A percentile compares a stretch with the other conserved stretches of the same genome.
These are phyloP conservation scores for Coccinonectria pachysandricola DNA, from an alignment of 2,329 filamentous ascomycete species.

Conservation along the genomic window DNA sequence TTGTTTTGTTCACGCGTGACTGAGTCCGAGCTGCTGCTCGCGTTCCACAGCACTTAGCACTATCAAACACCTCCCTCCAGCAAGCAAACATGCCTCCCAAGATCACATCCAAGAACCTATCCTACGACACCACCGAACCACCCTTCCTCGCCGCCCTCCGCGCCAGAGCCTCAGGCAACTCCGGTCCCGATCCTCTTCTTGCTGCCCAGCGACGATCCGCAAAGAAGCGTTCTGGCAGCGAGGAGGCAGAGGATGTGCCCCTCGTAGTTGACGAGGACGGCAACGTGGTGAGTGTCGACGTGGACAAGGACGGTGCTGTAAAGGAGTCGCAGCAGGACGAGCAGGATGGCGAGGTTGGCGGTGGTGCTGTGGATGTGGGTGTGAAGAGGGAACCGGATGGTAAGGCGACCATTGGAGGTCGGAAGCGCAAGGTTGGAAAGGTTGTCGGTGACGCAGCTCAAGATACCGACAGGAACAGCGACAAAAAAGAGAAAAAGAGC, in stretches of 20 bases:
- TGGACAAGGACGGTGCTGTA: conserved; percentile 34
- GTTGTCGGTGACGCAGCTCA: conserved; percentile 25
- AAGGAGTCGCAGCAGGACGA: conserved; percentile 19
- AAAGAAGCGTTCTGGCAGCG: conserved; percentile 49
- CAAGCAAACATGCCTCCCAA: conserved; percentile 38
- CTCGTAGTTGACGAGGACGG: conserved; percentile 64
- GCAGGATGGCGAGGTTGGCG: conserved; percentile 14
- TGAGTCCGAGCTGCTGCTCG: too few species aligned
- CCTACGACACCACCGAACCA: conserved; percentile 50
- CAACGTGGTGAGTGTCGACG: conserved; percentile 46
- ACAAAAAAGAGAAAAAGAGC: conserved; percentile 9
- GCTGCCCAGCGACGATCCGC: conserved; percentile 37
- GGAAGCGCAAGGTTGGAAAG: conserved; percentile 43
- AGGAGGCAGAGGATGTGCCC: conserved; percentile 67
- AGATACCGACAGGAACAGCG: conserved; percentile 8
- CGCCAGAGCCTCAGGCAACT: conserved; percentile 38
- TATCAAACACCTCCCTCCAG: too few species aligned
- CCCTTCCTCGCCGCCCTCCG: conserved; percentile 50
- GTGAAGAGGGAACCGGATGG: conserved; percentile 13
- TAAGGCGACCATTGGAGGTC: conserved; percentile 25
- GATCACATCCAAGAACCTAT: conserved; percentile 61
- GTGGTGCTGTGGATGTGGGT: conserved; percentile 19
- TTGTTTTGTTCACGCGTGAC: too few species aligned
- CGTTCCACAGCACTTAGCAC: too few species aligned
- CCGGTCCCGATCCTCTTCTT: conserved; percentile 43